phyloP scores from a whole-genome alignment of 805 yeast genomes.

The Candida golubevii region DNA sequence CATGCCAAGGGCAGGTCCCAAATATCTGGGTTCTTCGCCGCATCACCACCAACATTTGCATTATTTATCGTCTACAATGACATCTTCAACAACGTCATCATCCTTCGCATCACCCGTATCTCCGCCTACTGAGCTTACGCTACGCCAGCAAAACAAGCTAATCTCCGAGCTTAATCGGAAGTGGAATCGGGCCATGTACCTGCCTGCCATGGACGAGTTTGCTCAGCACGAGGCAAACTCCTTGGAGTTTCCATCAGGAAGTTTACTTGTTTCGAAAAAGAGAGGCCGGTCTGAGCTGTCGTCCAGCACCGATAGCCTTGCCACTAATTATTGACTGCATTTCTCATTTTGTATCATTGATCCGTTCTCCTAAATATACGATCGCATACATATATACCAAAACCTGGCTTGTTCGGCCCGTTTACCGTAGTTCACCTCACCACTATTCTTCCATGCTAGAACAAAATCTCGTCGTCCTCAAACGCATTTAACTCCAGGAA shows the following conservation, averaged over 20 bases:
- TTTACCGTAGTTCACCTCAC: neutral
- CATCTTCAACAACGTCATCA: neutral
- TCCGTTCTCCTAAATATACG: neutral
- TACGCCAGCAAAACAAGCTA: constrained; percentile 30
- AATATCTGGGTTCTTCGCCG: neutral
- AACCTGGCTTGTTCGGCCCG: neutral
- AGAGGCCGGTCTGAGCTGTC: constrained; percentile 18
- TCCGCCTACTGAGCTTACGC: constrained; percentile 13
- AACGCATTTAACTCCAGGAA: constrained; percentile 42
- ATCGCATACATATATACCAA: neutral
- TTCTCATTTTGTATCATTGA: neutral
- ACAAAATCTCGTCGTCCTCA: constrained; percentile 32
- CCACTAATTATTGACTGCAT: constrained; percentile 3
- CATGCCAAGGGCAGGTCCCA: neutral
- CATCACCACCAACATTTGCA: neutral
- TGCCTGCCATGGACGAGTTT: constrained; percentile 5
- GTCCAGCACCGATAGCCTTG: constrained; percentile 17
- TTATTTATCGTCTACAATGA: no score
- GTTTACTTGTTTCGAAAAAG: constrained; percentile 7
- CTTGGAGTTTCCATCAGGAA: constrained; percentile 3
- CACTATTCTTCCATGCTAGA: constrained; percentile 2
- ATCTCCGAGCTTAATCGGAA: constrained; percentile 34
- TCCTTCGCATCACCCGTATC: constrained; percentile 5
- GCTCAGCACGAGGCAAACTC: constrained; percentile 2
- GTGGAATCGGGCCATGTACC: constrained; percentile 33